Conservation (phyloP, 1,139 yeast species). For the Debaryomyces subglobosus region DNA sequence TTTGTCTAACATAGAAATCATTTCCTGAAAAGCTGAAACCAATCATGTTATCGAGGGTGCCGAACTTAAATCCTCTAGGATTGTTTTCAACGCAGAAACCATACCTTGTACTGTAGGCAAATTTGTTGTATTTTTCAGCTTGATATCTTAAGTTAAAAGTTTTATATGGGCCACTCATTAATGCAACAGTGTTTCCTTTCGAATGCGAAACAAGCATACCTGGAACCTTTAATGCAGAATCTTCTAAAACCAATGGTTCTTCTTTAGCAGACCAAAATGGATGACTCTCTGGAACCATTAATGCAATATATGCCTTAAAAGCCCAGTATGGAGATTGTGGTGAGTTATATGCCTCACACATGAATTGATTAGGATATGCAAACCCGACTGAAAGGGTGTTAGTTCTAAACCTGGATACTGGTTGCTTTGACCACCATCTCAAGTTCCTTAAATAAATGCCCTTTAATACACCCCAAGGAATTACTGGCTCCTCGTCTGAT, state of each 20-base stretch:
- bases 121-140: slow-evolving; percentile 29
- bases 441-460: slow-evolving; percentile 24
- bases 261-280: slow-evolving; percentile 20
- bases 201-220: slow-evolving; percentile 25
- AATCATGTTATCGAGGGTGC: slow-evolving; percentile 23
- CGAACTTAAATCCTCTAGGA: slow-evolving; percentile 17
- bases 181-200: slow-evolving; percentile 24
- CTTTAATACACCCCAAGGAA: slow-evolving; percentile 25
- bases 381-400: slow-evolving; percentile 27
- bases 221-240: slow-evolving; percentile 8
- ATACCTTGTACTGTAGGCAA: slow-evolving; percentile 30
- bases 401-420: slow-evolving; percentile 20
- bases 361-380: slow-evolving; percentile 27
- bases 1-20: slow-evolving; percentile 14
- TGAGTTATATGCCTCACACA: slow-evolving; percentile 30
- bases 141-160: slow-evolving; percentile 18
- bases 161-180: slow-evolving; percentile 29
- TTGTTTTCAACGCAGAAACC: slow-evolving; percentile 27
- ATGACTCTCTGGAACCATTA: slow-evolving; percentile 16
- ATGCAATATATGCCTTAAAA: slow-evolving; percentile 24
- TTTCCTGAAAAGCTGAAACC: slow-evolving; percentile 15
- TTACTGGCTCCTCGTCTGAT: slow-evolving; percentile 13
- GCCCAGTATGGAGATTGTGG: slow-evolving; percentile 34
- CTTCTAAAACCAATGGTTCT: slow-evolving; percentile 12
- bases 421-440: slow-evolving; percentile 31